These are phyloP conservation scores for Sporobolomyces phaffii DNA, from an alignment of 768 basidiomycete genomes.

Conservation along the genomic window DNA sequence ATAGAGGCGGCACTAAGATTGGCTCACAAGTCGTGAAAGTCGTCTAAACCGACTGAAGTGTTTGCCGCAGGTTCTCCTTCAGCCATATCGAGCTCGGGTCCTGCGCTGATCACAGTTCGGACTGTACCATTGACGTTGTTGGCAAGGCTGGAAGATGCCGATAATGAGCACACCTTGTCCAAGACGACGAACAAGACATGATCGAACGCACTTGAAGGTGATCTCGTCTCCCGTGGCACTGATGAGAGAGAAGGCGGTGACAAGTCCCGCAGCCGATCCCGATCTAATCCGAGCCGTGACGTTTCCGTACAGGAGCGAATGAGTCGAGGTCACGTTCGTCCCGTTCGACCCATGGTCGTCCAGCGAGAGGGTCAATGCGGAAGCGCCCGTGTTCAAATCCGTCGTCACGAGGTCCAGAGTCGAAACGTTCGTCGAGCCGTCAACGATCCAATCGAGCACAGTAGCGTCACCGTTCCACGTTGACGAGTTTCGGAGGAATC, in stretches of 20 bases:
- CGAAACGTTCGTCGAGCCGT: too few relatives aligned
- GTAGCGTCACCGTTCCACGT: slow-evolving; percentile 30
- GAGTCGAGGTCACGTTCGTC: slow-evolving; percentile 44
- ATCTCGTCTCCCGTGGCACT: slow-evolving; percentile 23
- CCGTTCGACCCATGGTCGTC: slow-evolving; percentile 33
- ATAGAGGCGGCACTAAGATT: too few relatives aligned
- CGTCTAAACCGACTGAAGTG: not conserved
- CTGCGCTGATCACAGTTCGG: too few relatives aligned
- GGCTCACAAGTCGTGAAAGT: slow-evolving; percentile 31
- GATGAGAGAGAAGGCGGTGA: slow-evolving; percentile 40
- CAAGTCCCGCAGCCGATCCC: slow-evolving; percentile 39
- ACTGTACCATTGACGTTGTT: too few relatives aligned
- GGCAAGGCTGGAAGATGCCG: too few relatives aligned
- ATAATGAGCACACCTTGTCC: too few relatives aligned
- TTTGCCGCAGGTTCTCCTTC: too few relatives aligned
- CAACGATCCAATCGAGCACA: slow-evolving; percentile 27
- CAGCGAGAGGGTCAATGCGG: slow-evolving; percentile 10
- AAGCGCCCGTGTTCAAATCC: not conserved
- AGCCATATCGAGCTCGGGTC: too few relatives aligned
- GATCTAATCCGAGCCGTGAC: slow-evolving; percentile 41
- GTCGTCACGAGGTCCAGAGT: not conserved
- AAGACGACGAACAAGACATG: too few relatives aligned
- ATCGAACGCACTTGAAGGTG: slow-evolving; percentile 19
- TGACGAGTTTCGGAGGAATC: slow-evolving; percentile 9
- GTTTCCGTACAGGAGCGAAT: slow-evolving; percentile 45